Evolutionary conservation across 345 rosid genomes (phyloP), one percentile per base, ranked within the genome.

Genomic region (Populus tremula): DNA sequence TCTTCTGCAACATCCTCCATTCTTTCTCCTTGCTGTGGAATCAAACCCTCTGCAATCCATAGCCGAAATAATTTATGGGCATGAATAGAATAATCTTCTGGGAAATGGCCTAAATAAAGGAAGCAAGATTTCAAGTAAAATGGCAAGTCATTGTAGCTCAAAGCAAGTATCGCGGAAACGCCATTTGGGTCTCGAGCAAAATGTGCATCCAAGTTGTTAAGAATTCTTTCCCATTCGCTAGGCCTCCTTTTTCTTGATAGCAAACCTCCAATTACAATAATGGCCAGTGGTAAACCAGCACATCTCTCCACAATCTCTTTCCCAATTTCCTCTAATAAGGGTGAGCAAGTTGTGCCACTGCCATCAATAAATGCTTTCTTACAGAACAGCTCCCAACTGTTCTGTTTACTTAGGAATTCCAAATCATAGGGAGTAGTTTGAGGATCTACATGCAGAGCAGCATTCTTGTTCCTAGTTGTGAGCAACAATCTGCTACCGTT

Each of bases 61-160:
- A 78, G 66, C 29, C 69, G 74, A 41, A 81, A 59, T 27, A 81
- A 11, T 64, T 84, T 84, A 20, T 78, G 66, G 0, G 76, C 39
- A 18, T 78, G 76, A 23, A 76, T 79, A 9, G 39, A 11, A 67
- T 41, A 77, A 23, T 84, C 82, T 78, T 81, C 81, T 8, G 81
- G 87, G 45, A 81, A 81, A 56, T 71, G 76, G 23, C 78, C 84
- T 1, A 84, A 59, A 56, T 81, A 67, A 7, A 81, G 78, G 61
- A 78, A 84, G 49, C 87, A 84, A 8, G 81, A 70, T 47, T 84
- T 84, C 76, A 84, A 80, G 66, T 78, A 61, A 74, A 78, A 33
- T 6, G 82, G 78, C 47, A 78, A 65, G 20, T 84, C 84, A 12
- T 78, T 45, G 9, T 81, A 84, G 69, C 84, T 81, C 72, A 81